Evolutionary conservation across 768 basidiomycete species (phyloP), one percentile per base, ranked within the genome.

Genomic region (Lentinus tigrinus): DNA sequence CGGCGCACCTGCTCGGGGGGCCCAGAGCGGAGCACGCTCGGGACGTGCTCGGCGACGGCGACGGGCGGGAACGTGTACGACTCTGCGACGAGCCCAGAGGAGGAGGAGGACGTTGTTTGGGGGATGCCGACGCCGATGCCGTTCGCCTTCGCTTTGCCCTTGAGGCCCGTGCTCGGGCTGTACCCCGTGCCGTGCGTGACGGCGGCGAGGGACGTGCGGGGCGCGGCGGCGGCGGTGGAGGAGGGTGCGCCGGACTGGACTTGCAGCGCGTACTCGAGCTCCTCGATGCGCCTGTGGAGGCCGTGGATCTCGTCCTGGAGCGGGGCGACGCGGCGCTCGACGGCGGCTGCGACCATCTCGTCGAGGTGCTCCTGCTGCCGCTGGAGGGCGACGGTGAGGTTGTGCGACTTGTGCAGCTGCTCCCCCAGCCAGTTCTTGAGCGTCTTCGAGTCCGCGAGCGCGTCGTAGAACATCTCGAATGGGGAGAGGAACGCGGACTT

Each of bases 391-490:
- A 84, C 69, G 57, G 84, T 75, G 31, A 88, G 76, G 36, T 86
- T 85, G 31, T 31, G 31, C 31, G 31, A 31, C 67, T 81, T 83
- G 61, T 83, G 79, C 34, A 93, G 73, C 71, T 93, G 91, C 44
- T 89, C 88, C 23, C 78, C 75, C 7, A 94, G 77, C 87, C 91
- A 91, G 37, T 70, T 66, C 73, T 93, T 92, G 56, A 94, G 81
- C 66, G 90, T 84, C 67, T 84, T 86, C 16, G 88, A 85, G 69
- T 93, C 93, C 54, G 85, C 81, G 31, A 95, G 81, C 3, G 91
- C 87, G 58, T 94, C 91, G 68, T 93, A 95, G 71, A 95, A 94
- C 51, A 80, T 71, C 66, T 88, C 89, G 63, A 94, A 95, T 3
- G 90, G 91, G 0, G 87, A 84, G 47, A 95, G 74, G 71, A 95